A percentile compares a stretch with the other conserved stretches of the same genome.
phyloP scores from a whole-genome alignment of 208 protist genomes.

The Trypanosoma cruzi region DNA sequence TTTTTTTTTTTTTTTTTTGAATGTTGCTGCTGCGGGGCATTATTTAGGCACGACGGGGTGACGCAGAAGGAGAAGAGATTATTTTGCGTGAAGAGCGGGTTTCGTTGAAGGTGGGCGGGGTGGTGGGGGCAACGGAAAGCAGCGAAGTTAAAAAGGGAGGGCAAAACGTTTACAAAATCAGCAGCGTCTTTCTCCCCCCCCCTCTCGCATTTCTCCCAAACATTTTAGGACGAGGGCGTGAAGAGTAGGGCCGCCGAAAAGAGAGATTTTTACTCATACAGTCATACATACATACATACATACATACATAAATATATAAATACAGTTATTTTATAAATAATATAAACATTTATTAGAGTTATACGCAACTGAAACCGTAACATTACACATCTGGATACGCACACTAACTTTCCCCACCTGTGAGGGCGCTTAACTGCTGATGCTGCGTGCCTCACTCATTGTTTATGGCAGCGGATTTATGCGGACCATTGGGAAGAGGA shows the following conservation, averaged over 20 bases:
- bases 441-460: constrained; percentile 21
- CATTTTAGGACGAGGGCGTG: background rate
- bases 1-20: constrained; percentile 12
- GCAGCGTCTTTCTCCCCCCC: too few species aligned
- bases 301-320: background rate
- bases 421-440: background rate
- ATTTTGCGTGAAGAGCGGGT: too few species aligned
- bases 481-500: background rate
- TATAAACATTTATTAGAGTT: too few species aligned
- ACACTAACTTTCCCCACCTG: too few species aligned
- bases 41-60: too few species aligned
- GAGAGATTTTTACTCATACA: background rate
- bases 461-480: constrained; percentile 10
- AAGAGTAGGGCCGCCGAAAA: background rate
- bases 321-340: background rate
- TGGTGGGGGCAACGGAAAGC: background rate
- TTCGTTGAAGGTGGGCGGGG: background rate
- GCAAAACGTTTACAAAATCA: too few species aligned
- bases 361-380: background rate
- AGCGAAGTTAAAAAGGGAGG: background rate
- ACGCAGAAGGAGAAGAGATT: background rate
- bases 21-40: too few species aligned
- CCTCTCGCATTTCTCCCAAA: too few species aligned
- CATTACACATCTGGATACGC: background rate
- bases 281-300: background rate